These are phyloP conservation scores for Acanthamoeba castellanii DNA, from an alignment of 208 protist species.

Conservation along the genomic window DNA sequence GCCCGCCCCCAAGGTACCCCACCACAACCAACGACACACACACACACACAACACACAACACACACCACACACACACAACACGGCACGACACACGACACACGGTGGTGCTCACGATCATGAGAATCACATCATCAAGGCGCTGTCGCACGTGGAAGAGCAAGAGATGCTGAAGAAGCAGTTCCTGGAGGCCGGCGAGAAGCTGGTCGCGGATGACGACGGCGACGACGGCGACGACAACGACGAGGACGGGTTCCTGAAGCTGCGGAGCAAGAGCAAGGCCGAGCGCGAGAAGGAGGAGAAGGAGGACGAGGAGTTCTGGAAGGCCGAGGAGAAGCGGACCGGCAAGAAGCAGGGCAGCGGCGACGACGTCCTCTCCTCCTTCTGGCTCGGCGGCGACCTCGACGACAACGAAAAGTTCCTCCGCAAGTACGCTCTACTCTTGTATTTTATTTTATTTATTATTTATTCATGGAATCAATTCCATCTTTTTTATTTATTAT, in stretches of 20 bases:
- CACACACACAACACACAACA: not conserved
- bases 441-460: not conserved
- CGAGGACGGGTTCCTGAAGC: not conserved
- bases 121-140: not conserved
- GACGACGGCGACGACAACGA: constrained; percentile 8
- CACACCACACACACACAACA: too few species aligned
- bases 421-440: not conserved
- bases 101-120: not conserved
- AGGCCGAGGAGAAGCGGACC: constrained; percentile 23
- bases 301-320: constrained; percentile 17
- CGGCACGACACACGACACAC: not conserved
- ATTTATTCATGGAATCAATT: too few species aligned
- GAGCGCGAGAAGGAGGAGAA: constrained; percentile 40
- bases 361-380: constrained; percentile 23
- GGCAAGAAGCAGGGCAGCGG: not conserved
- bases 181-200: not conserved
- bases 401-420: constrained; percentile 56
- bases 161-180: constrained; percentile 37
- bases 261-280: not conserved
- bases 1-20: not conserved
- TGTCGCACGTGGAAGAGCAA: constrained; percentile 55
- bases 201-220: not conserved
- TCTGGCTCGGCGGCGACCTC: constrained; percentile 7
- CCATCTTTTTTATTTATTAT: too few species aligned
- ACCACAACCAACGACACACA: not conserved